Evolutionary conservation across 2,329 filamentous ascomycete genomes (phyloP), one percentile per base, ranked within the genome.

Genomic region (Dactylonectria macrodidyma): DNA sequence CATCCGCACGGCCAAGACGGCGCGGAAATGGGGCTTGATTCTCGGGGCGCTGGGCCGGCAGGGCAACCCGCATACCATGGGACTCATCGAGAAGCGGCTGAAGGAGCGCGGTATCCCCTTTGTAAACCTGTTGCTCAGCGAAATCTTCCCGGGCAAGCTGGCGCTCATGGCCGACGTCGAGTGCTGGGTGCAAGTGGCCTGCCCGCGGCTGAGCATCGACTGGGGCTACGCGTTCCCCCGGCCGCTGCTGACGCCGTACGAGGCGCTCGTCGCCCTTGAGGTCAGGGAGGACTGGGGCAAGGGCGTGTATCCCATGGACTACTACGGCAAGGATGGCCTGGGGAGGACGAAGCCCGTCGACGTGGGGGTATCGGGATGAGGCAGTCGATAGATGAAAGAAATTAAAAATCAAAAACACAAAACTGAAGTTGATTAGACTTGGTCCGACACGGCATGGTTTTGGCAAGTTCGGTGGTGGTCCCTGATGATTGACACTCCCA

Each of bases 181-280:
- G 78, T 97, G 95, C 75, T 99, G 96, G 96, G 95, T 99, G 46
- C 96, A 99, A 82, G 95, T 99, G 58, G 96, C 96, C 5, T 99
- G 96, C 82, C 96, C 96, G n/a, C 86, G 96, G 57, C 79, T 99
- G 79, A 98, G 95, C 80, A 99, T 99, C 73, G 96, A 99, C 82
- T 99, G 96, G 96, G 96, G 96, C 0, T 98, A 98, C 83, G 96
- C 96, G 1, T 99, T 99, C 78, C 89, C 94, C 1, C 84, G 93
- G 54, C 96, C 96, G 55, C 80, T 99, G 66, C 81, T 99, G 78
- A 98, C 95, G 59, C 95, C 96, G 2, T 98, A 99, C 75, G 96
- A 99, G 83, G 96, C 96, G 7, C 87, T 98, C 66, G 91, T 99
- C 38, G 93, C 94, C n/a, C 82, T 99, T 55, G 95, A 93, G 3